phyloP scores from a whole-genome alignment of 768 basidiomycete species.

The Mycena chlorophos region DNA sequence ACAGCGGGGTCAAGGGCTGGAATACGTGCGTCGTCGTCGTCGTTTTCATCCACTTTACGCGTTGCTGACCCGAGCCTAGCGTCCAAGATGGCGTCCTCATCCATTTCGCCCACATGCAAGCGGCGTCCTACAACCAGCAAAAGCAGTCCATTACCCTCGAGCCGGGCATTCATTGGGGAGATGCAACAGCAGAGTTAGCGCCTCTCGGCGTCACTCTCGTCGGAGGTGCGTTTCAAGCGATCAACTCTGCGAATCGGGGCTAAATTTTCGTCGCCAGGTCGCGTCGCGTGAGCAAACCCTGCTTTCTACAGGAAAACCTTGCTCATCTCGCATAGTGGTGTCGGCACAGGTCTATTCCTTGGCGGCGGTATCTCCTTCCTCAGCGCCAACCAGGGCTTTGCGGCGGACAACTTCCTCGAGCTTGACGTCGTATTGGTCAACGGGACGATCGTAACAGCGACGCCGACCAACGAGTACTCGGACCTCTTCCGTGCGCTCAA shows the following conservation, averaged over 20 bases:
- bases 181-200: constrained; percentile 35
- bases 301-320: neutral
- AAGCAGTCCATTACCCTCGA: constrained; percentile 39
- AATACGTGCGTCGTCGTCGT: constrained; percentile 38
- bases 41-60: neutral
- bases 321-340: constrained; percentile 26
- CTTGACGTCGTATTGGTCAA: constrained; percentile 45
- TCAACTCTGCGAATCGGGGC: neutral
- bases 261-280: neutral
- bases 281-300: neutral
- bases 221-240: constrained; percentile 28
- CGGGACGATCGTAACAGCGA: constrained; percentile 42
- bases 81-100: constrained; percentile 41
- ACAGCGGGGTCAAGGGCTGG: constrained; percentile 44
- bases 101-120: constrained; percentile 35
- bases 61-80: constrained; percentile 20
- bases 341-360: constrained; percentile 44
- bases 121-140: constrained; percentile 32
- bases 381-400: constrained; percentile 39
- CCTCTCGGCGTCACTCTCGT: constrained; percentile 40
- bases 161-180: constrained; percentile 43
- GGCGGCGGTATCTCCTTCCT: constrained; percentile 45
- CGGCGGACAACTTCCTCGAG: constrained; percentile 36
- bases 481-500: constrained; percentile 46
- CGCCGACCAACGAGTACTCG: constrained; percentile 37